Evolutionary conservation across 495 filamentous ascomycete genomes (phyloP).

Genomic region (Xylaria grammica): DNA sequence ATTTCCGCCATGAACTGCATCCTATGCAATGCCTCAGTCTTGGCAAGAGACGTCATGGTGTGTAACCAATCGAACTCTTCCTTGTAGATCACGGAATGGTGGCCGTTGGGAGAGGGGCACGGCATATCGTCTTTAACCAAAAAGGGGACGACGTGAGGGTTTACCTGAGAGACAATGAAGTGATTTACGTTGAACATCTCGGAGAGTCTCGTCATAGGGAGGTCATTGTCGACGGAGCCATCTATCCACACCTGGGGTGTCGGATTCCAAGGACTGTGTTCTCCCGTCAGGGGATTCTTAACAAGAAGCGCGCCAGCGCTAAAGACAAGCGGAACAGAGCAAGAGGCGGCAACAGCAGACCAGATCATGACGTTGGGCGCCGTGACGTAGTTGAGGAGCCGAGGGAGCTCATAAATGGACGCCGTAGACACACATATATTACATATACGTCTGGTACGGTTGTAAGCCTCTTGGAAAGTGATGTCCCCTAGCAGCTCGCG

Average conservation of each 20-base stretch:
- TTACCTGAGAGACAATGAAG: slow-evolving; percentile 96
- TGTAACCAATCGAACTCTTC: slow-evolving; percentile 63
- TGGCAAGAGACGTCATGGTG: slow-evolving; percentile 74
- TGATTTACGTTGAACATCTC: slow-evolving; percentile 99
- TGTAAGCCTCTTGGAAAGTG: slow-evolving; percentile 95
- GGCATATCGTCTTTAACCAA: slow-evolving; percentile 72
- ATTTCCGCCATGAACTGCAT: slow-evolving; percentile 82
- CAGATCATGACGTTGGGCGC: slow-evolving; percentile 93
- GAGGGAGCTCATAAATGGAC: slow-evolving; percentile 83
- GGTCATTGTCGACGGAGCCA: slow-evolving; percentile 90
- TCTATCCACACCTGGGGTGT: slow-evolving; percentile 86
- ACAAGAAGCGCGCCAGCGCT: slow-evolving; percentile 74
- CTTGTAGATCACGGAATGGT: slow-evolving; percentile 43
- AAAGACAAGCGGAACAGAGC: slow-evolving; percentile 90
- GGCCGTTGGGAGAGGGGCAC: slow-evolving; percentile 44
- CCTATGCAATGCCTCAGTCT: slow-evolving; percentile 79
- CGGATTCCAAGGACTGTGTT: slow-evolving; percentile 81
- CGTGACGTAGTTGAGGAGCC: slow-evolving; percentile 89
- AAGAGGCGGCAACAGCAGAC: slow-evolving; percentile 95
- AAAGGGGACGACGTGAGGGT: slow-evolving; percentile 92
- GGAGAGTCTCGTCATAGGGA: slow-evolving; percentile 87
- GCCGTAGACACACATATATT: slow-evolving; percentile 93
- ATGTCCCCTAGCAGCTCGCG: slow-evolving; percentile 78
- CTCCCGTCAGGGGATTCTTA: slow-evolving; percentile 83
- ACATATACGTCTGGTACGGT: slow-evolving; percentile 84